Evolutionary conservation across 352 stramenopile species (phyloP).

Genomic region (Globisporangium canariense): DNA sequence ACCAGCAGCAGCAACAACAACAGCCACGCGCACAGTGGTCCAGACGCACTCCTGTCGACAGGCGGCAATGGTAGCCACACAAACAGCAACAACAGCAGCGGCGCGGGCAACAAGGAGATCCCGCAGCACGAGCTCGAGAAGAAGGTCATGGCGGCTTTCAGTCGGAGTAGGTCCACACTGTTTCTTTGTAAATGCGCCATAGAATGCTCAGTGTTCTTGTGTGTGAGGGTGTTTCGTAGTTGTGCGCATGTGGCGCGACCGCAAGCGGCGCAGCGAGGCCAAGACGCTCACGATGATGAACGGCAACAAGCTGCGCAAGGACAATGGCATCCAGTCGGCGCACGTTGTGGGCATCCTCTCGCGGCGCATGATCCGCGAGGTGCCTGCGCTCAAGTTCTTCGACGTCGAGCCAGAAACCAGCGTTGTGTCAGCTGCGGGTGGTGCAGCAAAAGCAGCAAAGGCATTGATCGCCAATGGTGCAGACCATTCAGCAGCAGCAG

Average conservation of each 20-base stretch:
- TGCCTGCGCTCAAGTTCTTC: slow-evolving; percentile 79
- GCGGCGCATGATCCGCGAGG: slow-evolving; percentile 63
- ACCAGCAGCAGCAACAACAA: not conserved
- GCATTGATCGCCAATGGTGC: not conserved
- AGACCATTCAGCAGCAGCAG: not conserved
- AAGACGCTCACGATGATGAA: slow-evolving; percentile 52
- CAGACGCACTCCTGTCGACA: not conserved
- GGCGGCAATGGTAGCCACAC: not conserved
- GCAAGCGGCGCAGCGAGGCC: slow-evolving; percentile 43
- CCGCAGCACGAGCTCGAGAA: slow-evolving; percentile 27
- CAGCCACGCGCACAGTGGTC: not conserved
- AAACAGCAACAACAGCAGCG: not conserved
- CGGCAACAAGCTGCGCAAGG: slow-evolving; percentile 47
- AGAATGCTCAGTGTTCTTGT: not conserved
- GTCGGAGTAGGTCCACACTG: slow-evolving; percentile 36
- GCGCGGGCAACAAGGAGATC: slow-evolving; percentile 14
- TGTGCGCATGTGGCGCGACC: slow-evolving; percentile 58
- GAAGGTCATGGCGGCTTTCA: slow-evolving; percentile 48
- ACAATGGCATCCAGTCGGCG: slow-evolving; percentile 52
- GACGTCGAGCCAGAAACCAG: slow-evolving; percentile 35
- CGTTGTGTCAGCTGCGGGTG: not conserved
- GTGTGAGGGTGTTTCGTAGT: slow-evolving; percentile 24
- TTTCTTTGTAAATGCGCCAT: not conserved
- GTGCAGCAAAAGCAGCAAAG: slow-evolving; percentile 4
- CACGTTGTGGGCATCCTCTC: slow-evolving; percentile 77